These are phyloP conservation scores for Schizophyllum amplum DNA, from an alignment of 1,284 basidiomycete species.

Conservation along the genomic window DNA sequence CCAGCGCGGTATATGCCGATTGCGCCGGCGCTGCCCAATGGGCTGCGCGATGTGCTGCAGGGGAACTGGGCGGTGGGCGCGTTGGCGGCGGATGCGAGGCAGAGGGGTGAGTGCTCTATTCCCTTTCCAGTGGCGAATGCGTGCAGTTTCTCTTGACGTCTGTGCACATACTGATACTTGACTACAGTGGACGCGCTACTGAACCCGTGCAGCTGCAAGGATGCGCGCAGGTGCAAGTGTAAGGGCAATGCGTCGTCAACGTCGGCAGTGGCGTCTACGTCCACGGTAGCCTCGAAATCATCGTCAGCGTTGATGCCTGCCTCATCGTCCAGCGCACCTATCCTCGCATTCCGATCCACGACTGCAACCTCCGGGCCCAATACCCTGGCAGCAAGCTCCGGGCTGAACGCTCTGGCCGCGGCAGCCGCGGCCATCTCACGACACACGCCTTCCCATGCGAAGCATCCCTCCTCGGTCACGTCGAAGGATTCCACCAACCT, in stretches of 20 bases:
- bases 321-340: no score
- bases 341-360: no score
- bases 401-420: neutral
- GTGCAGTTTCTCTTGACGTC: slow-evolving; percentile 3
- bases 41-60: slow-evolving; percentile 42
- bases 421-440: slow-evolving; percentile 17
- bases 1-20: slow-evolving; percentile 53
- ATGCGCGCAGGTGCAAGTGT: slow-evolving; percentile 47
- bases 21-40: slow-evolving; percentile 54
- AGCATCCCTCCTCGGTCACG: slow-evolving; percentile 7
- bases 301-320: no score
- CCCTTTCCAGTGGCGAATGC: no score
- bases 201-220: slow-evolving; percentile 57
- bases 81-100: slow-evolving; percentile 35
- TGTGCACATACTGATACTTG: slow-evolving; percentile 7
- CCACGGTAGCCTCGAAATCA: slow-evolving; percentile 42
- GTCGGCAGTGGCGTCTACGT: slow-evolving; percentile 35
- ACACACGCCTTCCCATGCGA: slow-evolving; percentile 5
- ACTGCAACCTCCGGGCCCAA: no score
- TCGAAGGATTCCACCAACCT: slow-evolving; percentile 1
- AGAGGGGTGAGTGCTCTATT: slow-evolving; percentile 34
- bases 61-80: slow-evolving; percentile 17
- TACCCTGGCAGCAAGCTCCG: no score
- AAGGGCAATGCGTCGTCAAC: slow-evolving; percentile 11
- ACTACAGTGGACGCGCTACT: slow-evolving; percentile 45